Percentiles rank a stretch among this genome's conserved stretches.
Conservation (phyloP, 2,329 filamentous ascomycete species). For the Periconia sp. region DNA sequence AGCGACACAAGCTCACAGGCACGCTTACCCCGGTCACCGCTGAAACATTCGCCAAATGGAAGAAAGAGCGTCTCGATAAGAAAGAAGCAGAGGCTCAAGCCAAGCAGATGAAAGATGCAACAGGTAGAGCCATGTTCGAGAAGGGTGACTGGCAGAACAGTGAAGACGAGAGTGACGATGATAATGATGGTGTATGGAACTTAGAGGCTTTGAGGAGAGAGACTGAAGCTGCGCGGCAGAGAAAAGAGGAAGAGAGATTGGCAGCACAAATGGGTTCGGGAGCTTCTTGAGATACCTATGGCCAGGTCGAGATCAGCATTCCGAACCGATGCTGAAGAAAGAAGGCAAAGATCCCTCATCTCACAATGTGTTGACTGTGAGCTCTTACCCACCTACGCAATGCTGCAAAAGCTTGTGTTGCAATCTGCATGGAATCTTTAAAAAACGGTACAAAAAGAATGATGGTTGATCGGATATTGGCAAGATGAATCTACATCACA, state of each 20-base stretch:
- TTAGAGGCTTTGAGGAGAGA: slow-evolving; percentile 79
- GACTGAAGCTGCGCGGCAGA: slow-evolving; percentile 73
- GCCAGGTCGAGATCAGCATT: background rate
- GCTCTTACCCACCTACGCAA: too few species aligned
- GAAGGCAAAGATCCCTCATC: slow-evolving; percentile 11
- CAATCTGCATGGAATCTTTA: slow-evolving; percentile 6
- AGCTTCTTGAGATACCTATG: slow-evolving; percentile 15
- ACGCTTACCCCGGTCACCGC: slow-evolving; percentile 90
- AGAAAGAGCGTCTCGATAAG: slow-evolving; percentile 90
- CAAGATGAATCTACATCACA: background rate
- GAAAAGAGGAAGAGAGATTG: slow-evolving; percentile 76
- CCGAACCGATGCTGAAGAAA: background rate
- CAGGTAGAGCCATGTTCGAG: slow-evolving; percentile 92
- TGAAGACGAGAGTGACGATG: slow-evolving; percentile 49
- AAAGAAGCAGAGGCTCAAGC: slow-evolving; percentile 93
- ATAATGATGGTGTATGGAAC: slow-evolving; percentile 70
- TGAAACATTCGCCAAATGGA: slow-evolving; percentile 95
- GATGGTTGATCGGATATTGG: background rate
- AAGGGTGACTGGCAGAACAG: slow-evolving; percentile 86
- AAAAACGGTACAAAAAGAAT: background rate
- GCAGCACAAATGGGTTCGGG: slow-evolving; percentile 22
- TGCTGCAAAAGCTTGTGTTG: slow-evolving; percentile 38
- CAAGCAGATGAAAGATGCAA: slow-evolving; percentile 89
- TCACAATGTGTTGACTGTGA: too few species aligned
- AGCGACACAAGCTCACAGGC: slow-evolving; percentile 92